These are phyloP conservation scores for Bruguiera hainesii DNA, from an alignment of 441 rosid genomes.

Conservation along the genomic window DNA sequence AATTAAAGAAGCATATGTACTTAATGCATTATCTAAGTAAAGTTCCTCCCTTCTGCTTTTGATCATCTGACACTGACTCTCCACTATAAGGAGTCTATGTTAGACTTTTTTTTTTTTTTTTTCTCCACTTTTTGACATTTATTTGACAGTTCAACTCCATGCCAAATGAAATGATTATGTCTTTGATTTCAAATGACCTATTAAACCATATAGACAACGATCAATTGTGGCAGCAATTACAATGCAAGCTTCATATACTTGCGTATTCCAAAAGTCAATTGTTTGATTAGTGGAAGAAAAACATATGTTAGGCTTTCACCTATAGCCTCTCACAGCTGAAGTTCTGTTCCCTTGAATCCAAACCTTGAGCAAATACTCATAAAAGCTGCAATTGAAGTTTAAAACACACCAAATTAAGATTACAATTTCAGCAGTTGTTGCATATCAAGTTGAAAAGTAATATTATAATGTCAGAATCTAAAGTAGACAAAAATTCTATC, in stretches of 20 bases:
- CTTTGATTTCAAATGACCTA: not conserved
- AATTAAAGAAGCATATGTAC: not conserved
- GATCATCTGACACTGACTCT: too few species aligned
- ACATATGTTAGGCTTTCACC: constrained; percentile 37
- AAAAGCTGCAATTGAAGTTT: constrained; percentile 59
- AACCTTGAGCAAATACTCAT: constrained; percentile 93
- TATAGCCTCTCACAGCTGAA: constrained; percentile 60
- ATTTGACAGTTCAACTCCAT: not conserved
- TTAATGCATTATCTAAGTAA: not conserved
- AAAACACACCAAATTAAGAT: not conserved
- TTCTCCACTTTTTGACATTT: too few species aligned
- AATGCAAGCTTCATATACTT: too few species aligned
- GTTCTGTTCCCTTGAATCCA: constrained; percentile 97
- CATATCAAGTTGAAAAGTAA: too few species aligned
- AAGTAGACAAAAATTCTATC: not conserved
- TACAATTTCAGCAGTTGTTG: not conserved
- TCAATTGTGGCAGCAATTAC: not conserved
- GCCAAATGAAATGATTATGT: not conserved
- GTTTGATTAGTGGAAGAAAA: not conserved
- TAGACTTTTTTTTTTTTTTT: too few species aligned
- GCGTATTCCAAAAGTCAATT: too few species aligned
- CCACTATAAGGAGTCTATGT: too few species aligned
- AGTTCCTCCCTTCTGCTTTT: too few species aligned
- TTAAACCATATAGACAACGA: not conserved
- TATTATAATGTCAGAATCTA: not conserved